Conservation (phyloP, 192 early-diverging fungal species). For the Lobosporangium transversale region DNA sequence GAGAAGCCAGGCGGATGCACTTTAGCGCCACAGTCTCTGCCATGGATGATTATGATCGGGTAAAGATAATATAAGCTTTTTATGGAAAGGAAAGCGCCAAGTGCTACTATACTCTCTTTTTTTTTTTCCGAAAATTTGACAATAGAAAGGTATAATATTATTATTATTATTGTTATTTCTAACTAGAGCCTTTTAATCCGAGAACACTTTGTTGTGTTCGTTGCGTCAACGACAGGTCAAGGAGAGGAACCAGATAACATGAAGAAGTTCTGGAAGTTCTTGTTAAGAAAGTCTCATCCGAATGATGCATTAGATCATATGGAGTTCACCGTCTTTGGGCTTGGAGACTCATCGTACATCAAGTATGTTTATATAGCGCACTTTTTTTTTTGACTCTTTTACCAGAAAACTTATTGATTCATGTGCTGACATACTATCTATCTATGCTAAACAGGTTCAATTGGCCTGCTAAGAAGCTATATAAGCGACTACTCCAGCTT, state of each 20-base stretch:
- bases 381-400: too few species aligned
- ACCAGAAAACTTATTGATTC: too few species aligned
- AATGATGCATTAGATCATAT: slow-evolving; percentile 69
- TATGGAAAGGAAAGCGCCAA: neutral
- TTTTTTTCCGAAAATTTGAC: too few species aligned
- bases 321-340: slow-evolving; percentile 89
- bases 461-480: slow-evolving; percentile 91
- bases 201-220: slow-evolving; percentile 78
- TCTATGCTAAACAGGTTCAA: too few species aligned
- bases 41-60: slow-evolving; percentile 83
- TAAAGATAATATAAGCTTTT: slow-evolving; percentile 33
- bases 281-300: slow-evolving; percentile 85
- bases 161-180: too few species aligned
- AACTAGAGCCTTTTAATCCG: slow-evolving; percentile 64
- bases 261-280: slow-evolving; percentile 91
- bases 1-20: slow-evolving; percentile 82
- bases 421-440: too few species aligned
- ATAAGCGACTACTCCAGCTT: slow-evolving; percentile 84
- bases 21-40: slow-evolving; percentile 69
- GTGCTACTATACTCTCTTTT: too few species aligned
- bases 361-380: too few species aligned
- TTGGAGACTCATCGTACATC: slow-evolving; percentile 94
- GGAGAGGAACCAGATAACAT: slow-evolving; percentile 93
- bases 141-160: too few species aligned
- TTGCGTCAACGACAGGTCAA: slow-evolving; percentile 94